Evolutionary conservation across 495 filamentous ascomycete genomes (phyloP).

Genomic region (Chaetomium tenue): DNA sequence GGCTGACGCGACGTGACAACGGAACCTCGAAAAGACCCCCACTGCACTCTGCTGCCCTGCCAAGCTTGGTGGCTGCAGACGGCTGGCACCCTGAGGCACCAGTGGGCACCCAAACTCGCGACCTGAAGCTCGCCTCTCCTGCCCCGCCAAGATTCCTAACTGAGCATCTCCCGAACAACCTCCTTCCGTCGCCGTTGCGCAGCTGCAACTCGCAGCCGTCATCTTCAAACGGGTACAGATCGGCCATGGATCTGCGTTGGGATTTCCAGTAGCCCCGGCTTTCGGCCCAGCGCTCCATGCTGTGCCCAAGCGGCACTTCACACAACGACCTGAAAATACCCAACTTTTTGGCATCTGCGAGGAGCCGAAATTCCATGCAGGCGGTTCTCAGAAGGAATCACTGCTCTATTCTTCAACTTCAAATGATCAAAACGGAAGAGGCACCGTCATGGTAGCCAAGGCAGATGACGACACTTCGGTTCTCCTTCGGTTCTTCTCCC

Average conservation of each 20-base stretch:
- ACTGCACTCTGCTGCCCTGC: neutral
- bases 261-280: neutral
- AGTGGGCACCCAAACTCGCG: neutral
- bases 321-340: neutral
- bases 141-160: neutral
- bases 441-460: neutral
- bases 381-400: neutral
- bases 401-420: neutral
- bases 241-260: neutral
- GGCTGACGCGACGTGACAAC: neutral
- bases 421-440: neutral
- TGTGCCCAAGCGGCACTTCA: neutral
- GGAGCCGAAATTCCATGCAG: no score
- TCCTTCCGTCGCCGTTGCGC: neutral
- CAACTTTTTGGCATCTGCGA: neutral
- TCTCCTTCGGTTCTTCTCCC: neutral
- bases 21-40: neutral
- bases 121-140: neutral
- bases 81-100: no score
- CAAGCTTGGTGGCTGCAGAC: slow-evolving; percentile 7
- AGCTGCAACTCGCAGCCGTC: neutral
- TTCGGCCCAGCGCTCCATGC: neutral
- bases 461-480: neutral
- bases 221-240: neutral
- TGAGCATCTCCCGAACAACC: neutral